Conservation (phyloP, 306 rosid species). For the Cicer pinnatifidum region DNA sequence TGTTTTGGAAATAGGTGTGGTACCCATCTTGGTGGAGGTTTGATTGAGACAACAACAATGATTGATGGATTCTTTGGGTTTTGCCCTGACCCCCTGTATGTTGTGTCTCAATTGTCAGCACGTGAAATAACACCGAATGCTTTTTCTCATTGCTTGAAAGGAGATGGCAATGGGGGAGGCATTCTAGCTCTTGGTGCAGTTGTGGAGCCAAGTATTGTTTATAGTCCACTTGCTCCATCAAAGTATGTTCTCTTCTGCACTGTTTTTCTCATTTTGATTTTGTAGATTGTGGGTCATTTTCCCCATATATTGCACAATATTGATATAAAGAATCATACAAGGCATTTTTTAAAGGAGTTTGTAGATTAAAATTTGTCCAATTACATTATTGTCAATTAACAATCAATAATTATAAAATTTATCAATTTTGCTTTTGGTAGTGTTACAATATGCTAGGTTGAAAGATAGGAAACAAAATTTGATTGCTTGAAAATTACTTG, state of each 20-base stretch:
- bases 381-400: too few relatives aligned
- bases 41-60: conserved; percentile 81
- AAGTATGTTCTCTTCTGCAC: conserved; percentile 77
- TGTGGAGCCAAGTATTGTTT: conserved; percentile 88
- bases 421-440: too few relatives aligned
- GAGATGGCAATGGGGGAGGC: conserved; percentile 91
- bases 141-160: conserved; percentile 92
- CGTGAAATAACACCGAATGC: conserved; percentile 78
- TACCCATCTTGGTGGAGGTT: conserved; percentile 75
- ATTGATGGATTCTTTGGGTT: conserved; percentile 95
- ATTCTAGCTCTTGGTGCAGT: conserved; percentile 97
- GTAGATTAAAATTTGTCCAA: too few relatives aligned
- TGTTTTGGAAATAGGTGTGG: conserved; percentile 77
- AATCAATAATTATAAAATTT: too few relatives aligned
- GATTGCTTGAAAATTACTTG: too few relatives aligned
- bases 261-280: conserved; percentile 39
- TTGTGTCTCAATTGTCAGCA: conserved; percentile 81
- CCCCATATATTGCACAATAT: too few relatives aligned
- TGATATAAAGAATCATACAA: too few relatives aligned
- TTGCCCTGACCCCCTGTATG: conserved; percentile 84
- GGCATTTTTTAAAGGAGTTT: too few relatives aligned
- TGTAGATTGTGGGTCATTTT: neutral
- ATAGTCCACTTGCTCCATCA: conserved; percentile 91
- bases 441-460: too few relatives aligned
- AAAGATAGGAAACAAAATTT: too few relatives aligned